phyloP scores from a whole-genome alignment of 2,329 filamentous ascomycete species.

The Monilinia polystroma region DNA sequence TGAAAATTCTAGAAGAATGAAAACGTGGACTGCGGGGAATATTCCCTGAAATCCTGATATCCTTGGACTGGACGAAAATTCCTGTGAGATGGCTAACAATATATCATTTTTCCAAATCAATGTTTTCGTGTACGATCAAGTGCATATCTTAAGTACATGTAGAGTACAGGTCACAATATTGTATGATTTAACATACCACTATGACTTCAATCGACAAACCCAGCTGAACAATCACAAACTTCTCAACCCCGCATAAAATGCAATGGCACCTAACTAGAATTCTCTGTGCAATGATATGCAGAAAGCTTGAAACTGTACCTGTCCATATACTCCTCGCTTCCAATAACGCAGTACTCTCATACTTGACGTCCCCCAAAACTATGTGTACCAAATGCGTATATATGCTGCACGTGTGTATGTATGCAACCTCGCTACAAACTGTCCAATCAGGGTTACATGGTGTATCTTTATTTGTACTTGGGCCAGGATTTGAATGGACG shows the following conservation, averaged over 20 bases:
- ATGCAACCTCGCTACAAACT: conserved; percentile 28
- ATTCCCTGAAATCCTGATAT: background rate
- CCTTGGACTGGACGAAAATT: background rate
- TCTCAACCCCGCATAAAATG: background rate
- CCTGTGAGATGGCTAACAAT: background rate
- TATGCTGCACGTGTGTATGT: background rate
- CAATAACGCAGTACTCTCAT: background rate
- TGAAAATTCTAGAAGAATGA: background rate
- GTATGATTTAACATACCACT: background rate
- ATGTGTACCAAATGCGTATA: conserved; percentile 2
- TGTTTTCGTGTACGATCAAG: background rate
- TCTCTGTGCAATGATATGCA: background rate
- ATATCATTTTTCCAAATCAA: conserved; percentile 2
- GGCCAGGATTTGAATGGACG: conserved; percentile 8
- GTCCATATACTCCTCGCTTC: background rate
- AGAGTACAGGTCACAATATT: conserved; percentile 3
- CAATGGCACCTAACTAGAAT: background rate
- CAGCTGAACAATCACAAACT: conserved; percentile 2
- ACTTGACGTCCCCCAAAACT: background rate
- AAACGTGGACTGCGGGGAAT: conserved; percentile 19
- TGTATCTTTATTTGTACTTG: background rate
- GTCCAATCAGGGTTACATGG: conserved; percentile 28
- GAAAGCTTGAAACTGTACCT: background rate
- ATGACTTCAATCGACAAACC: background rate
- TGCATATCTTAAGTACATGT: background rate